Base-by-base conservation (phyloP, 139 green algal species). In the Chlamydomonas sp. region DNA sequence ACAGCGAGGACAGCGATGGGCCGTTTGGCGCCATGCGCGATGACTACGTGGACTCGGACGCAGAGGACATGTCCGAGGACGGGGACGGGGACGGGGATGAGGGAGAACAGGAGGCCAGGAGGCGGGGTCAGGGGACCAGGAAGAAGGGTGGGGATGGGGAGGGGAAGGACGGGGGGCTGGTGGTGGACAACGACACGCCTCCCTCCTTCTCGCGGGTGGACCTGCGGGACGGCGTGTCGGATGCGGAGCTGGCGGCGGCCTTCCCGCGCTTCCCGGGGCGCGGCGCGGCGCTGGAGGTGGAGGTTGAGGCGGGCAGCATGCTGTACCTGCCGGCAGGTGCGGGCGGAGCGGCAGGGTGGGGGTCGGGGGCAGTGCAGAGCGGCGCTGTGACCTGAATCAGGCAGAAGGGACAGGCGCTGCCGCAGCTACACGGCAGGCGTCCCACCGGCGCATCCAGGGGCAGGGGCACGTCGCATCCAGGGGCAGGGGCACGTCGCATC, bases 281-380 rank as follows among this genome's bases (percentile, higher is more conserved):
- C 14, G 83, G 60, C 3, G 90, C 91, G 61, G 94, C 92, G 14
- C 9, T 94, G 67, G 91, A 93, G 78, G 91, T 90, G 4, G 10
- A 90, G 79, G 88, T 98, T 80, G 18, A 79, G 31, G 93, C 94
- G 61, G 96, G 96, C 0, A 31, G 96, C 79, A 95, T 94, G 92
- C 92, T 98, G 80, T 98, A 96, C 90, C 84, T 98, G 84, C 96
- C 96, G 10, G 93, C 94, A 79, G 93, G 91, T 90, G 67, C 5
- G 1, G 58, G 59, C 9, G 76, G 57, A 5, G 76, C 7, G 60
- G 59, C 14, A 67, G 67, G 69, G 74, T 7, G 5, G 74, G 57
- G 57, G 80, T 4, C 15, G 69, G 49, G 80, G 18, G 66, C 66
- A 5, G 67, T n/a, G n/a, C n/a, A n/a, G n/a, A n/a, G n/a, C 6